A percentile compares a stretch with the other conserved stretches of the same genome.
phyloP scores from a whole-genome alignment of 768 basidiomycete species.

The Sporobolomyces phaffii region DNA sequence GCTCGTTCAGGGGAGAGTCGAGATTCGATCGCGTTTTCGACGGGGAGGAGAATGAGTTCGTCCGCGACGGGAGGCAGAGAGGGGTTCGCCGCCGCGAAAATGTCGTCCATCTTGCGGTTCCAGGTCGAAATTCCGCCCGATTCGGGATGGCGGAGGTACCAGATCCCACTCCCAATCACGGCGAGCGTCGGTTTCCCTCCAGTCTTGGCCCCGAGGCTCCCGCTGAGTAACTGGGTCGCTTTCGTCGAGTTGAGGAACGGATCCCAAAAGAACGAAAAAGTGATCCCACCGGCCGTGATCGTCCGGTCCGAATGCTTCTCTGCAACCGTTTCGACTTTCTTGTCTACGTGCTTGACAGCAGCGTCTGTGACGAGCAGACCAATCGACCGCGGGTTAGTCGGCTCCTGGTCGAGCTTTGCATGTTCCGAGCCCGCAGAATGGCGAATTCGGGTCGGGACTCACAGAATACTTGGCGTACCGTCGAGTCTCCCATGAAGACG shows the following conservation, averaged over 20 bases:
- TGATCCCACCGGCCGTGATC: slow-evolving; percentile 52
- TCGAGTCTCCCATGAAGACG: slow-evolving; percentile 78
- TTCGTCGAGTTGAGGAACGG: slow-evolving; percentile 72
- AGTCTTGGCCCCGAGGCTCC: slow-evolving; percentile 34
- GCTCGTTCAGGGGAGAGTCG: slow-evolving; percentile 63
- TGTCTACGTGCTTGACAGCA: slow-evolving; percentile 51
- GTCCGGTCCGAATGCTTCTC: slow-evolving; percentile 66
- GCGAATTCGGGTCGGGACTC: no score
- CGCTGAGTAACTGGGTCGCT: slow-evolving; percentile 52
- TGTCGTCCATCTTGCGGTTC: slow-evolving; percentile 65
- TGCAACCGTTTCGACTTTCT: slow-evolving; percentile 51
- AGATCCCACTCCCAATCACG: slow-evolving; percentile 77
- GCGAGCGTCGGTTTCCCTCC: slow-evolving; percentile 56
- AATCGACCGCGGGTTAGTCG: no score
- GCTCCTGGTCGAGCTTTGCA: no score
- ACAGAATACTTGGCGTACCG: slow-evolving; percentile 72
- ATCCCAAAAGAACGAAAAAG: slow-evolving; percentile 70
- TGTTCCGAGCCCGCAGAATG: no score
- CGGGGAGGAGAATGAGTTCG: slow-evolving; percentile 67
- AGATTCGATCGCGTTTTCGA: slow-evolving; percentile 62
- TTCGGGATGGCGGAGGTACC: slow-evolving; percentile 74
- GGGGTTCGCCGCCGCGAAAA: slow-evolving; percentile 51
- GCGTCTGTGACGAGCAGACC: slow-evolving; percentile 35
- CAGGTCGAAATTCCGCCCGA: slow-evolving; percentile 70
- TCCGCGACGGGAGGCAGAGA: slow-evolving; percentile 56